These are phyloP conservation scores for Pythium graminicola DNA, from an alignment of 352 stramenopile species.

Conservation along the genomic window DNA sequence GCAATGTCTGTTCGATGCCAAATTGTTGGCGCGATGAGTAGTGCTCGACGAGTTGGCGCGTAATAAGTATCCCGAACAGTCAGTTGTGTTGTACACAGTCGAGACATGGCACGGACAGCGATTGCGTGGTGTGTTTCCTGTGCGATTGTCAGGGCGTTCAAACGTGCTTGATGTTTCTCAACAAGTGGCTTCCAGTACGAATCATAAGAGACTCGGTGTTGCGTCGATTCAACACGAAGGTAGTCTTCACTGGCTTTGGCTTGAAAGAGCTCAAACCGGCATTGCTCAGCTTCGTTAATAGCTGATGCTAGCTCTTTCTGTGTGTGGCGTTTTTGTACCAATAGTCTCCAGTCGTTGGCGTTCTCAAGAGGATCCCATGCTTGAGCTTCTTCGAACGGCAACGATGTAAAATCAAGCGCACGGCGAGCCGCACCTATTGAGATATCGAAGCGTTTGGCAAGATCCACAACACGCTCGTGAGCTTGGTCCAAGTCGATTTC, in stretches of 20 bases:
- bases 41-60: slow-evolving; percentile 38
- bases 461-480: slow-evolving; percentile 1
- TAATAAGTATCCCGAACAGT: slow-evolving; percentile 39
- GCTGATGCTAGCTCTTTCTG: slow-evolving; percentile 32
- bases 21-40: slow-evolving; percentile 34
- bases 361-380: slow-evolving; percentile 79
- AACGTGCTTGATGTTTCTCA: slow-evolving; percentile 14
- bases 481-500: slow-evolving; percentile 18
- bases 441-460: slow-evolving; percentile 23
- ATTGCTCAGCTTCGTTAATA: slow-evolving; percentile 33
- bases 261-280: slow-evolving; percentile 55
- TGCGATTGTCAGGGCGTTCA: slow-evolving; percentile 25
- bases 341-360: slow-evolving; percentile 63
- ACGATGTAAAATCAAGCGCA: slow-evolving; percentile 48
- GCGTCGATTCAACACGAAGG: slow-evolving; percentile 22
- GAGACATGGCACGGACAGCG: slow-evolving; percentile 29
- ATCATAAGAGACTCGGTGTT: slow-evolving; percentile 35
- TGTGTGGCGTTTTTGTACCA: slow-evolving; percentile 57
- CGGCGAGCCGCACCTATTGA: slow-evolving; percentile 32
- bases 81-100: slow-evolving; percentile 35
- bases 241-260: slow-evolving; percentile 52
- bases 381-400: slow-evolving; percentile 50
- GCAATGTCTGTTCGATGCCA: slow-evolving; percentile 27
- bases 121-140: slow-evolving; percentile 25
- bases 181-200: slow-evolving; percentile 22